phyloP scores from a whole-genome alignment of 1,139 yeast species.

The Debaryomycetaceae sp. region DNA sequence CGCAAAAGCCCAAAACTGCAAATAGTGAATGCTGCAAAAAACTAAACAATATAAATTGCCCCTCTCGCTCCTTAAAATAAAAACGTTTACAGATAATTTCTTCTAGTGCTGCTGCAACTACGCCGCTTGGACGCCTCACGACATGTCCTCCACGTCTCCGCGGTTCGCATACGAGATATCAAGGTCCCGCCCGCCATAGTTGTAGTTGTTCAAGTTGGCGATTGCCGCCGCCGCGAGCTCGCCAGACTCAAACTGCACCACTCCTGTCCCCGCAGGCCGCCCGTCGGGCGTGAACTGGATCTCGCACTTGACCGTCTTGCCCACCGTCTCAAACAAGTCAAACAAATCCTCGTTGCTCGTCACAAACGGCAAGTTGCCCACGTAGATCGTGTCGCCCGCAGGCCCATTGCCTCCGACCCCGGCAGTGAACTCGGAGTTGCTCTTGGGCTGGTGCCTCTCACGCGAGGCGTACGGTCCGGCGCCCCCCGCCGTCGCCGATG shows the following conservation, averaged over 20 bases:
- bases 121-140: no score
- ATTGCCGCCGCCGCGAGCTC: conserved; percentile 71
- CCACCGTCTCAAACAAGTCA: conserved; percentile 81
- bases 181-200: conserved; percentile 74
- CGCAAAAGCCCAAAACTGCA: no score
- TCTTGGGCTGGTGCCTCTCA: conserved; percentile 6
- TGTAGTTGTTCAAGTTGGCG: conserved; percentile 62
- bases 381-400: conserved; percentile 53
- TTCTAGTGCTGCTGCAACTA: no score
- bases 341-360: conserved; percentile 77
- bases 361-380: conserved; percentile 77
- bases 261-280: conserved; percentile 73
- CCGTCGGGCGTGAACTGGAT: conserved; percentile 58
- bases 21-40: no score
- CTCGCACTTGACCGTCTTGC: conserved; percentile 68
- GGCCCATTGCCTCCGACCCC: conserved; percentile 60
- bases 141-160: no score
- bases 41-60: no score
- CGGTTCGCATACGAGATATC: conserved; percentile 49
- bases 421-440: conserved; percentile 47
- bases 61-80: no score
- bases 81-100: no score
- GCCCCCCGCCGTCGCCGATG: conserved; percentile 6
- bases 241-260: conserved; percentile 61
- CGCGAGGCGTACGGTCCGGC: conserved; percentile 4